A percentile compares a stretch with the other conserved stretches of the same genome.
These are phyloP conservation scores for Pilaira anomala DNA, from an alignment of 192 early-diverging fungal genomes.

Conservation along the genomic window DNA sequence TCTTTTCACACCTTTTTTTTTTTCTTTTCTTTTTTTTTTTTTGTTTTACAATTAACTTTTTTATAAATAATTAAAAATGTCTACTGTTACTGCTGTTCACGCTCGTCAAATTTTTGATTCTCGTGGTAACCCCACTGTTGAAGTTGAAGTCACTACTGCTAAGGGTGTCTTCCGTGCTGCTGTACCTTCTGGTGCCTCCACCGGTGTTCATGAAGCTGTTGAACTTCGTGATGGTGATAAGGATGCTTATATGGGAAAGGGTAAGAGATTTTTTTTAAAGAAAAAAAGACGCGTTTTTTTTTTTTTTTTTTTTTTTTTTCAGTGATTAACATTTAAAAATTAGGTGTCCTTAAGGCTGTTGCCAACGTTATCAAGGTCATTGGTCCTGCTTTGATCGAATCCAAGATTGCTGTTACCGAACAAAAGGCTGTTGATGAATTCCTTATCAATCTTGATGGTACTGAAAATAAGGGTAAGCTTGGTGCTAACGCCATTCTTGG, in stretches of 20 bases:
- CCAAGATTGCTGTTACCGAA: conserved; percentile 80
- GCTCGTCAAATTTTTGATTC: conserved; percentile 98
- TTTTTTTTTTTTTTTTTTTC: neutral
- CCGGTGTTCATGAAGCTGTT: conserved; percentile 97
- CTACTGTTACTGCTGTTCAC: conserved; percentile 7
- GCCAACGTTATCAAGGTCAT: conserved; percentile 89
- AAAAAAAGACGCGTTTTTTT: neutral
- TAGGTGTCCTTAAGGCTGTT: conserved; percentile 89
- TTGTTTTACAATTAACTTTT: neutral
- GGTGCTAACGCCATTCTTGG: conserved; percentile 99
- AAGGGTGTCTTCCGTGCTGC: conserved; percentile 95
- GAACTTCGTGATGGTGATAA: conserved; percentile 94
- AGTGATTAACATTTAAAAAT: neutral
- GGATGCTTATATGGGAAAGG: conserved; percentile 75
- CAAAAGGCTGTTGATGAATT: conserved; percentile 91
- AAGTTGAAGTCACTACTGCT: conserved; percentile 94
- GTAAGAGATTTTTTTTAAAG: too few relatives aligned
- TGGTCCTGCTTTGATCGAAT: conserved; percentile 76
- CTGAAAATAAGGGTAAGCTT: conserved; percentile 91
- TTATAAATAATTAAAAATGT: neutral
- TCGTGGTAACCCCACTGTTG: conserved; percentile 97
- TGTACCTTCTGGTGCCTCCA: conserved; percentile 97
- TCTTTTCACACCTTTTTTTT: neutral
- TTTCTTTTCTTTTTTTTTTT: neutral
- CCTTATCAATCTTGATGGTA: conserved; percentile 90